These are phyloP conservation scores for Helicocarpus griseus DNA, from an alignment of 2,329 filamentous ascomycete species.

Conservation along the genomic window DNA sequence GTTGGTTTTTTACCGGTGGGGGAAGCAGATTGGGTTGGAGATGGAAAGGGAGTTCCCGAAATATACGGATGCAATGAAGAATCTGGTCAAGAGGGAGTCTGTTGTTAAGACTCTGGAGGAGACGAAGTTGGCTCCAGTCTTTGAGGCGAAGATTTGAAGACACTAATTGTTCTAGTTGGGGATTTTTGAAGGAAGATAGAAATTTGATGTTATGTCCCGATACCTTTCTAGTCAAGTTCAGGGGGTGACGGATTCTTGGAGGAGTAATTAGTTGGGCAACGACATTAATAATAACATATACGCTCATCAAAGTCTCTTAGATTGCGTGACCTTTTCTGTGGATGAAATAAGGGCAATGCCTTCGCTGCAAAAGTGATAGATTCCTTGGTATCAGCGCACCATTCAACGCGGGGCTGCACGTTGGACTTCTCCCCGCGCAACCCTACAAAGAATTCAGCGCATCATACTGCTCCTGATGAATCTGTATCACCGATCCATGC, in stretches of 20 bases:
- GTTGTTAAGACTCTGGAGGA: background rate
- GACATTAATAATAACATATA: background rate
- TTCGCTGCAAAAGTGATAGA: background rate
- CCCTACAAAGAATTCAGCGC: slow-evolving; percentile 33
- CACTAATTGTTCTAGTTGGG: background rate
- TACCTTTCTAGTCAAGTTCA: too few relatives aligned
- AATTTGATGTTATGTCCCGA: too few relatives aligned
- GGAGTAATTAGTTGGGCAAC: too few relatives aligned
- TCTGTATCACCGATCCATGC: slow-evolving; percentile 43
- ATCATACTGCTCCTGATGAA: slow-evolving; percentile 36
- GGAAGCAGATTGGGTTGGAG: slow-evolving; percentile 8
- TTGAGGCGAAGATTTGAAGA: background rate
- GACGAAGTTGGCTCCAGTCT: background rate
- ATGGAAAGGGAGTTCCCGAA: slow-evolving; percentile 17
- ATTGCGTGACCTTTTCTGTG: background rate
- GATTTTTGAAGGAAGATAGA: background rate
- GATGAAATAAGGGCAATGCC: background rate
- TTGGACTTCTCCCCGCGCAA: slow-evolving; percentile 1
- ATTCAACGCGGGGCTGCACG: background rate
- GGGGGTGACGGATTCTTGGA: too few relatives aligned
- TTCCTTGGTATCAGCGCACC: background rate
- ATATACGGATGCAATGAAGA: background rate
- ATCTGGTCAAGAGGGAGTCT: background rate
- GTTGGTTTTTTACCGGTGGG: slow-evolving; percentile 27
- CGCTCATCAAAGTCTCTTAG: background rate